Conservation (phyloP, 2,329 filamentous ascomycete genomes). For the Fusarium tanahbumbuense region DNA sequence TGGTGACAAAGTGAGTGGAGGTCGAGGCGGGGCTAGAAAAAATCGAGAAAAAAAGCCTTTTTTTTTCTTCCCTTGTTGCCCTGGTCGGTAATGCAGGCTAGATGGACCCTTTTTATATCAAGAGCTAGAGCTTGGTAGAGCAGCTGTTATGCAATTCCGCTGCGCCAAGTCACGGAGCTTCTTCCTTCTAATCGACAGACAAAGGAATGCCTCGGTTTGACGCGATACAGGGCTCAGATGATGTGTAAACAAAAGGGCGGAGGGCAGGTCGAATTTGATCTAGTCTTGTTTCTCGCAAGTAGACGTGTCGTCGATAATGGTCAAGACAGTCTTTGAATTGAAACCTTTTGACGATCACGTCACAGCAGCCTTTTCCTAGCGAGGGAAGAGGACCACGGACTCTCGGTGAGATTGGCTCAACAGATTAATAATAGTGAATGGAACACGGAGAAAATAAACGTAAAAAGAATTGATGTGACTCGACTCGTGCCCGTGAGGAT, state of each 20-base stretch:
- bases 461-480: slow-evolving; percentile 37
- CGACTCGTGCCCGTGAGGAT: slow-evolving; percentile 20
- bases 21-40: slow-evolving; percentile 28
- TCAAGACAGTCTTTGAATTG: slow-evolving; percentile 10
- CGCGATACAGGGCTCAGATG: slow-evolving; percentile 40
- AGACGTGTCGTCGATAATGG: slow-evolving; percentile 16
- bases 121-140: slow-evolving; percentile 24
- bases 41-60: slow-evolving; percentile 28
- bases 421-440: slow-evolving; percentile 5
- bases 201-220: slow-evolving; percentile 37
- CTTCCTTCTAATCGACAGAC: neutral
- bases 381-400: slow-evolving; percentile 15
- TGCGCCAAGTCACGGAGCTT: slow-evolving; percentile 27
- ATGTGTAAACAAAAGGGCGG: slow-evolving; percentile 32
- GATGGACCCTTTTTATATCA: slow-evolving; percentile 41
- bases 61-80: slow-evolving; percentile 10
- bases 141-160: slow-evolving; percentile 27
- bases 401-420: slow-evolving; percentile 7
- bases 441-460: slow-evolving; percentile 15
- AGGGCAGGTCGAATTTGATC: slow-evolving; percentile 17
- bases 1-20: slow-evolving; percentile 29
- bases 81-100: slow-evolving; percentile 19
- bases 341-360: slow-evolving; percentile 40
- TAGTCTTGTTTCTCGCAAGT: slow-evolving; percentile 15
- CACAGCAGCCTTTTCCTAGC: slow-evolving; percentile 37